Evolutionary conservation across 192 early-diverging fungal species (phyloP), one percentile per base, ranked within the genome.

Genomic region (Thoreauomyces humboldtii): DNA sequence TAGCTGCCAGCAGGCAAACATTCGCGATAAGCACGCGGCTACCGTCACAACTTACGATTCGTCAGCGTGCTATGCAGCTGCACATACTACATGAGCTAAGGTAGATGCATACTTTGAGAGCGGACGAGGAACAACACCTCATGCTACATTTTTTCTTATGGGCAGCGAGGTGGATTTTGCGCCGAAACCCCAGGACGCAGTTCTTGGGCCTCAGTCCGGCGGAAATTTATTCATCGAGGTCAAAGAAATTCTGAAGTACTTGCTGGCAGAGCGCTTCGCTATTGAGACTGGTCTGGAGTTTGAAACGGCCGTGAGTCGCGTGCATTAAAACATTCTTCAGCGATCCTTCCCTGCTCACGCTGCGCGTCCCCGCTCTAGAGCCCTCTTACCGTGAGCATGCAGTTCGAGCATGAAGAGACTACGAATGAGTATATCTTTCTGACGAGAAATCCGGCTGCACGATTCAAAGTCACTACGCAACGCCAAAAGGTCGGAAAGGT

Each of bases 361-460:
- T 7, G 2, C n/a, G n/a, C n/a, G n/a, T n/a, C n/a, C n/a, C n/a
- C n/a, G 19, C 24, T 36, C 35, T 64, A 76, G 68, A 79, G 76
- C 46, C 72, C 75, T 22, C 75, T 87, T 25, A 71, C 67, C 34
- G 72, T 88, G 47, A 80, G 70, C 7, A 62, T 87, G 2, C 71
- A 76, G 0, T 72, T 84, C 14, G 72, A 74, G 9, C 87, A 90
- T 51, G 61, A 59, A 0, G 77, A 78, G 29, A 80, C 86, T 0
- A 72, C 71, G 19, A 66, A 69, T 4, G 89, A 89, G 34, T 88
- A 85, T 60, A 63, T 78, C 22, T 89, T 88, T 45, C 73, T 90
- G 48, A 78, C 80, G 14, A 70, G 55, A 11, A 76, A 86, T 44
- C 74, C 81, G 17, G 76, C 82, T 11, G 80, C 85, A 9, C 71